Evolutionary conservation across 106 monocot genomes (phyloP).

Genomic region (Posidonia australis): DNA sequence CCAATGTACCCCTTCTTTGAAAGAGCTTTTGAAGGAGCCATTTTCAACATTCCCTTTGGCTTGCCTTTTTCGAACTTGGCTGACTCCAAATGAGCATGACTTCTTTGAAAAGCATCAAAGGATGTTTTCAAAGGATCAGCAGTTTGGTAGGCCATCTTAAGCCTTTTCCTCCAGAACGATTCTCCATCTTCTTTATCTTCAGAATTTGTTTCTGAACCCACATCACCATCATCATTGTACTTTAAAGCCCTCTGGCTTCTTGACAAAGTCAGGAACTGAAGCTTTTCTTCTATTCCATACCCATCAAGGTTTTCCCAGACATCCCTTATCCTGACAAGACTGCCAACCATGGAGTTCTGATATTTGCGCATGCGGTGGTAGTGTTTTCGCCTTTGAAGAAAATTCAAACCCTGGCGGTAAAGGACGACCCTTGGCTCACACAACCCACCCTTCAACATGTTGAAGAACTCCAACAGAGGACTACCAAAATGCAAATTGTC

Average conservation of each 20-base stretch:
- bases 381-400: conserved; percentile 42
- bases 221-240: conserved; percentile 10
- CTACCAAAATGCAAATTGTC: conserved; percentile 73
- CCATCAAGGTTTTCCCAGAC: conserved; percentile 38
- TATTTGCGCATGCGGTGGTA: conserved; percentile 52
- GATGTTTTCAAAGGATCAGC: conserved; percentile 1
- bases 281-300: conserved; percentile 55
- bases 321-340: conserved; percentile 33
- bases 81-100: neutral
- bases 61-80: conserved; percentile 32
- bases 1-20: conserved; percentile 16
- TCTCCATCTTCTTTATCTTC: conserved; percentile 29
- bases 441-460: conserved; percentile 46
- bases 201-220: conserved; percentile 27
- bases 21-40: conserved; percentile 23
- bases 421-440: conserved; percentile 63
- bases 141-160: conserved; percentile 12
- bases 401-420: conserved; percentile 38
- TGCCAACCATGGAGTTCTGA: conserved; percentile 66
- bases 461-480: conserved; percentile 33
- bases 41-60: conserved; percentile 36
- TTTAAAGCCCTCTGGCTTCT: conserved; percentile 26
- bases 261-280: conserved; percentile 30
- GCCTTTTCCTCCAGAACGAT: conserved; percentile 10
- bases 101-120: conserved; percentile 3